Conservation (phyloP, 805 yeast genomes). For the Torulaspora franciscae region DNA sequence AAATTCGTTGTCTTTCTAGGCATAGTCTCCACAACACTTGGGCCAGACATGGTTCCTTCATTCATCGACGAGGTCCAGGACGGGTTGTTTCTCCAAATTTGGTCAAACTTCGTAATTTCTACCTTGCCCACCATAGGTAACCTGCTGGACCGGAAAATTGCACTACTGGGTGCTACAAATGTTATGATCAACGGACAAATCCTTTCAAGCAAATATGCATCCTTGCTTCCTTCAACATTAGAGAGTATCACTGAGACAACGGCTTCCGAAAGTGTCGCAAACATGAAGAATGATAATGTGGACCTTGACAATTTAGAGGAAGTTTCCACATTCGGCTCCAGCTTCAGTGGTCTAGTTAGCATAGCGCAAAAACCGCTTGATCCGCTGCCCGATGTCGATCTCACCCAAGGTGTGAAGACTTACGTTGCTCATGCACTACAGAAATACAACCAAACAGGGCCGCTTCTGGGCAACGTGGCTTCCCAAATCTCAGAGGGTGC, state of each 20-base stretch:
- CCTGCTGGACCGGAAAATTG: conserved; percentile 51
- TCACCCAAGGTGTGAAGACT: conserved; percentile 25
- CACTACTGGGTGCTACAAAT: conserved; percentile 47
- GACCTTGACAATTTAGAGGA: conserved; percentile 57
- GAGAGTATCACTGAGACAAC: conserved; percentile 40
- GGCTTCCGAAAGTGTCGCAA: conserved; percentile 38
- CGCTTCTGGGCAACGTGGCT: conserved; percentile 20
- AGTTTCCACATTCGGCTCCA: conserved; percentile 77
- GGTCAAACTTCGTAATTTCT: conserved; percentile 38
- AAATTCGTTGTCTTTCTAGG: conserved; percentile 62
- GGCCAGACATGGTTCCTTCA: conserved; percentile 50
- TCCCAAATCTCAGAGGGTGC: conserved; percentile 31
- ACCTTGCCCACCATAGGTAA: conserved; percentile 46
- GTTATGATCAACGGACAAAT: conserved; percentile 36
- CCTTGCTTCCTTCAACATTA: conserved; percentile 41
- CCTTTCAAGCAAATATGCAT: conserved; percentile 41
- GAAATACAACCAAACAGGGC: conserved; percentile 23
- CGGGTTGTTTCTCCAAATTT: conserved; percentile 50
- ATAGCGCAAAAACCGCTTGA: conserved; percentile 61
- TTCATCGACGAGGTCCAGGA: conserved; percentile 71
- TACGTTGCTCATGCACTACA: conserved; percentile 22
- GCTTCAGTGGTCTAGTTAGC: conserved; percentile 67
- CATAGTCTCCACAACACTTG: conserved; percentile 45
- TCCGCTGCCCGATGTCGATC: conserved; percentile 54
- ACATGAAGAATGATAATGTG: conserved; percentile 37